Evolutionary conservation across 306 rosid genomes (phyloP), one percentile per base, ranked within the genome.

Genomic region (Quercus dentata): DNA sequence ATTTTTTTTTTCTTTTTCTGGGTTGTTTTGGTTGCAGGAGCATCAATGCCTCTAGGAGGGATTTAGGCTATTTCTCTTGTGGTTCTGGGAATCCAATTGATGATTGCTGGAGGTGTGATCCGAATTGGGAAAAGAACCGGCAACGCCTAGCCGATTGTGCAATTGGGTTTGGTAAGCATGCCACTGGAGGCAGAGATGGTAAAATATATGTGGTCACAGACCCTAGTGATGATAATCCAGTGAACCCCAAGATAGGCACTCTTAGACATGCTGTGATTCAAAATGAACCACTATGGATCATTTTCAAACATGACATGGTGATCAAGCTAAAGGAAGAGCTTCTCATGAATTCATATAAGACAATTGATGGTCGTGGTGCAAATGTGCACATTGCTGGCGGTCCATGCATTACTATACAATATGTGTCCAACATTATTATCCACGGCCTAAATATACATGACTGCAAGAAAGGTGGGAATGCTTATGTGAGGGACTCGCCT

Each of bases 61-160:
- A 79, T 23, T 28, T 95, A 65, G 99, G 85, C 18, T 91, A 75
- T 79, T 86, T 92, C 4, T 91, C 99, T 5, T 95, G 99, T 28
- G 90, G 85, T 4, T 88, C 79, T 0, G 98, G 98, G 1, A 95
- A 95, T 80, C 94, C 97, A 7, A 91, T 95, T 23, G 99, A 95
- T 69, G 99, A 95, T 75, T 95, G 99, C 76, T 95, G 99, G 99
- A 81, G 94, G 69, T 95, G 99, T 58, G 98, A 92, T 74, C 69
- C 83, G 3, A 86, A 91, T 2, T 95, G 99, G 99, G 92, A 78
- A 49, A 89, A 83, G 68, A 95, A 95, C 77, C 76, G 97, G 0
- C 74, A 90, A 76, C 79, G 92, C 3, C 75, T 95, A 0, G 99
- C 98, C 1, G 93, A 93, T 27, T 95, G 99, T 71, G 83, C 87